phyloP scores from a whole-genome alignment of 2,329 filamentous ascomycete species.

The Acrocalymma vagum region DNA sequence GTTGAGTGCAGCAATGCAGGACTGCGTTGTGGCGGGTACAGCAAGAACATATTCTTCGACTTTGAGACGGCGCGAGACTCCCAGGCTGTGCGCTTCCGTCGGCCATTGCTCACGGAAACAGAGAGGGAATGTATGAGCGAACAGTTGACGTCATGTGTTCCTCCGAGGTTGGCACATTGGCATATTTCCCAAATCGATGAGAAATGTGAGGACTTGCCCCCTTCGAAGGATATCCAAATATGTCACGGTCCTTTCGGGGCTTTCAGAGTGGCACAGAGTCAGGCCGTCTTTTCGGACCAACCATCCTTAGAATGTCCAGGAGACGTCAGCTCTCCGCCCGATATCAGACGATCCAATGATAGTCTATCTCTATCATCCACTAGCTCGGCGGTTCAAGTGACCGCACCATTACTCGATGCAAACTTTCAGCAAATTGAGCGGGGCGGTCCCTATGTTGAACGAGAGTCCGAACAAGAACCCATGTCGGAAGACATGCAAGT shows the following conservation, averaged over 20 bases:
- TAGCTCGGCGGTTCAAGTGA: no score
- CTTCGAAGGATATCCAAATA: slow-evolving; percentile 13
- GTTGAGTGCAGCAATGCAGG: slow-evolving; percentile 46
- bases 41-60: slow-evolving; percentile 49
- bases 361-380: no score
- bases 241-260: slow-evolving; percentile 21
- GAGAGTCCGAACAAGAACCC: no score
- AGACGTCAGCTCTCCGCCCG: no score
- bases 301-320: no score
- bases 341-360: no score
- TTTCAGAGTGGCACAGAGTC: slow-evolving; percentile 7
- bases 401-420: no score
- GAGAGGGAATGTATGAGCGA: slow-evolving; percentile 47
- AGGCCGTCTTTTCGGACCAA: no score
- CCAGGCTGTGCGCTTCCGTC: slow-evolving; percentile 43
- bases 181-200: slow-evolving; percentile 37
- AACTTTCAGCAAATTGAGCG: no score
- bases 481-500: no score
- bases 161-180: slow-evolving; percentile 27
- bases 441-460: no score
- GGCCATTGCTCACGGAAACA: slow-evolving; percentile 54
- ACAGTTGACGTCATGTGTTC: slow-evolving; percentile 44
- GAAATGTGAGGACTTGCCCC: slow-evolving; percentile 21
- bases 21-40: slow-evolving; percentile 52
- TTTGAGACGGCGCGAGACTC: slow-evolving; percentile 26